phyloP scores from a whole-genome alignment of 768 basidiomycete genomes.

The Boletus sp. region DNA sequence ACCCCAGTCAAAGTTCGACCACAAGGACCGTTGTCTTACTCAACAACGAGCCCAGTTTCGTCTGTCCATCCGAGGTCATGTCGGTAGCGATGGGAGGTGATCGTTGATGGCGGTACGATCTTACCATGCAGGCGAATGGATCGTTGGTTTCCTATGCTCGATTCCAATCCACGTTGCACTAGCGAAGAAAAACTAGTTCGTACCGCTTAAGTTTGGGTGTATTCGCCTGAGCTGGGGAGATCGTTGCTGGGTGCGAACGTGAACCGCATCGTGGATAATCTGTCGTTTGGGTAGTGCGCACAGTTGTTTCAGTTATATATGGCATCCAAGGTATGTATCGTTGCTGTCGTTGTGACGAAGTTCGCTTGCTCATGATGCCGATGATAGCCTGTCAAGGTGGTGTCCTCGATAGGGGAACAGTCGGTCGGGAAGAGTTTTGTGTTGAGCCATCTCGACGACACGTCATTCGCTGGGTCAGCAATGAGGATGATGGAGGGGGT shows the following conservation, averaged over 20 bases:
- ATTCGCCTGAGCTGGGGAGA: constrained; percentile 48
- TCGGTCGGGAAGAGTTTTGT: constrained; percentile 9
- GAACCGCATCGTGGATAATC: constrained; percentile 48
- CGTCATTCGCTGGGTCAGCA: constrained; percentile 57
- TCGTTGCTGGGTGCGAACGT: constrained; percentile 60
- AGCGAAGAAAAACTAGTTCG: constrained; percentile 55
- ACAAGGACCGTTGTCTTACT: too few species aligned
- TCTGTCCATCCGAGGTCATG: too few species aligned
- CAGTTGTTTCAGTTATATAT: constrained; percentile 61
- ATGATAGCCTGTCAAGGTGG: not conserved
- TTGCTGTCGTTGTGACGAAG: fast-evolving
- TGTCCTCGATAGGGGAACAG: too few species aligned
- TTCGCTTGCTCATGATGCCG: not conserved
- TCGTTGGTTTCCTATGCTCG: constrained; percentile 56
- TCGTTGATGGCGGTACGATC: too few species aligned
- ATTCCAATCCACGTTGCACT: constrained; percentile 66
- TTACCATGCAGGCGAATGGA: constrained; percentile 56
- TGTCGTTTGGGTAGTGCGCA: constrained; percentile 66
- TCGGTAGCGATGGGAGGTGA: too few species aligned
- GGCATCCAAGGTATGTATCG: constrained; percentile 46
- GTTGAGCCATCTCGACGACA: constrained; percentile 53
- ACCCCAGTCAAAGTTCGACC: too few species aligned
- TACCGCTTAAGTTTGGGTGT: constrained; percentile 57
- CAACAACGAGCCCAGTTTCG: too few species aligned
- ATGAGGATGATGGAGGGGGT: constrained; percentile 61